Base-by-base conservation (phyloP, 176 grass and related monocot species). In the Luzula sylvatica region DNA sequence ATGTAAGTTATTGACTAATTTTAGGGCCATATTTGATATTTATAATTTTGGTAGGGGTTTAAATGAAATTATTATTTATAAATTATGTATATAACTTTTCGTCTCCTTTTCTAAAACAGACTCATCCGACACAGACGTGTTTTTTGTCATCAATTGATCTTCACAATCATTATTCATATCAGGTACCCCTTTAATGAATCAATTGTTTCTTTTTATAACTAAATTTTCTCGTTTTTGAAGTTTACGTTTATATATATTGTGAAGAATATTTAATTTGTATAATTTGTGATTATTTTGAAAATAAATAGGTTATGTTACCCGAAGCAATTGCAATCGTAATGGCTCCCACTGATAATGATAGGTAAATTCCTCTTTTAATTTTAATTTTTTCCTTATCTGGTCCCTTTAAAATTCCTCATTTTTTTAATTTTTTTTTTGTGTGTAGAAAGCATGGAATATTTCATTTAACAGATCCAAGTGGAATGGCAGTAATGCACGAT, bases 301-400 rank as follows among this genome's bases (percentile, higher is more conserved):
- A 47, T 57, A 2, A 58, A 87, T 57, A 98, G 86, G 82, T 98
- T 64, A 98, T 98, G 93, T 70, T 98, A 68, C 93, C 93, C 47
- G 82, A 98, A 77, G 93, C 93, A 66, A 98, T 98, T 87, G 93
- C 93, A 75, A 92, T 98, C 29, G 93, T 98, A 47, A 98, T 92
- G 93, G 93, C 93, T 49, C 93, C 93, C 69, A 98, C 93, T 27
- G 93, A 98, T 72, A 60, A 85, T 79, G 69, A 65, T 62, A 98
- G 87, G 86, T 95, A 80, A 53, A 57, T 59, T 77, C 24, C 55
- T 46, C n/a, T 65, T 5, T 53, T 44, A 19, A 42, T 53, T 65
- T 46, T 67, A 24, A 27, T 30, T 75, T 75, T 68, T 29, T 21
- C 26, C 13, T n/a, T n/a, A n/a, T n/a, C n/a, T n/a, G n/a, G n/a